Evolutionary conservation across 140 eudicot species (phyloP), one percentile per base, ranked within the genome.

Genomic region (Eryngium alpinum): DNA sequence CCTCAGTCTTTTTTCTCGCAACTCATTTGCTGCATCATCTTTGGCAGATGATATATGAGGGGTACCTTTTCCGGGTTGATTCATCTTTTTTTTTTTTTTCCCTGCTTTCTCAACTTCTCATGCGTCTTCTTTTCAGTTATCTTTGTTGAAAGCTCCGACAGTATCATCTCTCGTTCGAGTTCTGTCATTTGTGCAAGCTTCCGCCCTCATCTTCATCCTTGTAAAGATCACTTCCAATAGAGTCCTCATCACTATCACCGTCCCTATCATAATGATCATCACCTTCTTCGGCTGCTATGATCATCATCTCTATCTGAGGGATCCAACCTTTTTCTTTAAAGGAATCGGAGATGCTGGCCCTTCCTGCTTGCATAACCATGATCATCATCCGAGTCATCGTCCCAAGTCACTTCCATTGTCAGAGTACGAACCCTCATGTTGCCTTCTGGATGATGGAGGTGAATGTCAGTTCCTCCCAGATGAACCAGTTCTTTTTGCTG

Each of bases 371-470:
- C 87, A 87, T 89, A 91, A 27, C 82, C 88, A 73, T 85, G 94
- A 79, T 87, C 92, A 87, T 87, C 90, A 72, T 94, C 99, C 0
- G 97, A 92, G 51, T 92, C 93, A 76, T 92, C 97, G 53, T 92
- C 90, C 84, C 90, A 94, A 92, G 83, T 94, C 97, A 84, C 94
- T 89, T 67, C 92, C 98, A 77, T 93, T 94, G 78, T 95, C 95
- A 44, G 97, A 91, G 81, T 91, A 91, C 12, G 97, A 89, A 66
- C 86, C 90, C 76, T 82, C 91, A 7, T 83, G 88, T 72, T 84
- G 89, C 80, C 97, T 91, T 65, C 96, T 87, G 6, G 96, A 88
- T 52, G 97, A 82, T 10, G 96, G 94, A 82, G 90, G 89, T 22
- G 99, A 89, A 78, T 90, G 92, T 28, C 93, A 89, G 82, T 87